Evolutionary conservation across 352 stramenopile species (phyloP), one percentile per base, ranked within the genome.

Genomic region (Phytophthora palmivora): DNA sequence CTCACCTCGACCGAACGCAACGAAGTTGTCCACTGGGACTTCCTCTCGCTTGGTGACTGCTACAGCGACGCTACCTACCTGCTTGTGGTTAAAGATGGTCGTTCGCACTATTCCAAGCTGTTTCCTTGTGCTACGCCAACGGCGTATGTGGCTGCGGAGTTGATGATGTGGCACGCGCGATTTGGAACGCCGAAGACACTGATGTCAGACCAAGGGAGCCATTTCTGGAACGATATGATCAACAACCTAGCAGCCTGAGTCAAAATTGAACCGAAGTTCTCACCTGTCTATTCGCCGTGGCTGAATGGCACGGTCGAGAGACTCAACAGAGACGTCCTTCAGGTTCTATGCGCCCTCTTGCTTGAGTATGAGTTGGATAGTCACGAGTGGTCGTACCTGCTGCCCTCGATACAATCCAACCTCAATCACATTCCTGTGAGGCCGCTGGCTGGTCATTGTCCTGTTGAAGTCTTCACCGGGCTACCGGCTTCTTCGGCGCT

Each of bases 381-480:
- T 0, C 36, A 44, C 6, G 46, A 72, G 6, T 55, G 58, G 28
- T 3, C 38, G 1, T 57, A 64, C n/a, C 41, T 72, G 4, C 43
- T 72, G 5, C 56, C 56, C 30, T 18, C 22, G 18, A 6, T 72
- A 7, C 39, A 67, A 21, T 44, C 41, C 5, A 67, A 63, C n/a
- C 26, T 72, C 11, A 72, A 72, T 8, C 63, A 62, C 18, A 56
- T 41, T 26, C 48, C 57, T 4, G 42, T 63, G 1, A n/a, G 19
- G 10, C 55, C 45, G 7, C 41, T 72, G 3, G 48, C 9, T 4
- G 34, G 24, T 15, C 37, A 52, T 3, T 18, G 38, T 10, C 63
- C 55, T 0, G 18, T 63, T 9, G 57, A 68, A 30, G 0, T 72
- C 0, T 72, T 67, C 37, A 63, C 56, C 4, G 42, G 21, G 0